Evolutionary conservation across 2,329 filamentous ascomycete species (phyloP), one percentile per base, ranked within the genome.

Genomic region (Ascomycota sp.): DNA sequence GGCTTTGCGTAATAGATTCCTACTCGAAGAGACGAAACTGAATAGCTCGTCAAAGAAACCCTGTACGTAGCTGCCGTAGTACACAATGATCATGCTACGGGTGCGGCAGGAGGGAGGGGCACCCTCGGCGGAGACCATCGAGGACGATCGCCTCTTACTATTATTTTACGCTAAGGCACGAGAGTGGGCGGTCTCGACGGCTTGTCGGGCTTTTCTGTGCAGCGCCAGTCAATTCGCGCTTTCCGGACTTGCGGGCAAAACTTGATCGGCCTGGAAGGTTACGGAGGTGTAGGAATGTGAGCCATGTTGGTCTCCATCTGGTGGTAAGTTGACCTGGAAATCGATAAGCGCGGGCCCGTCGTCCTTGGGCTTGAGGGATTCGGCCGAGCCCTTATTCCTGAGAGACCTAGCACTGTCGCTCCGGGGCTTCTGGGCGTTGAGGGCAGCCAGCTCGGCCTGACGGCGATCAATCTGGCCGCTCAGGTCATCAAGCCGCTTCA

Each of bases 21-120:
- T 64, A 29, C 77, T 79, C 2, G 70, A 69, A 5, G 79, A 81
- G 23, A 94, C 73, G 32, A 78, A 76, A 36, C 81, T 75, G 33
- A 93, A 83, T 29, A 93, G 56, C 32, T 75, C 64, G 42, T 92
- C 83, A 38, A 94, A 82, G 24, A 75, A 71, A 30, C 70, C 70
- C 46, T 94, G 83, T 4, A 91, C 75, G 36, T 81, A 75, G 40
- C 77, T 80, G 46, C 94, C 85, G 47, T 94, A 94, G 51, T 82
- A 85, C n/a, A 94, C 78, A 25, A 89, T 74, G 25, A 86, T 75
- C 62, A 81, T 77, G 33, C 65, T 74, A 38, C 76, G 69, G 4
- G 71, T 72, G 32, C 78, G 71, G 46, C 76, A 77, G 36, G 70
- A 68, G 8, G 57, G 50, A 1, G 58, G 47, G 2, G 53, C 47